Evolutionary conservation across 2,329 filamentous ascomycete genomes (phyloP).

Genomic region (Cladosporium halotolerans): DNA sequence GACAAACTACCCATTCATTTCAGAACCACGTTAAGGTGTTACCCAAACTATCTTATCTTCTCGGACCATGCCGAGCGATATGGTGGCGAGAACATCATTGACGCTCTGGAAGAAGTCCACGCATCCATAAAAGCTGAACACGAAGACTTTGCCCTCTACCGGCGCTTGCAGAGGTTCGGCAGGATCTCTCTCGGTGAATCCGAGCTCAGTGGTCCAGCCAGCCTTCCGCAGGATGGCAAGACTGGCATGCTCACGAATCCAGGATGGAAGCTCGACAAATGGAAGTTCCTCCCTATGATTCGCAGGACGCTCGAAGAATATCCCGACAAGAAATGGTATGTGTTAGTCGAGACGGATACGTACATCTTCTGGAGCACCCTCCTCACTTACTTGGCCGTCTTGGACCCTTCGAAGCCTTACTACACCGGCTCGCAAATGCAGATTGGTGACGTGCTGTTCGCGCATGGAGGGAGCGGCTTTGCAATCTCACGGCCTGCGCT

Average conservation of each 20-base stretch:
- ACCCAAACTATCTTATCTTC: constrained; percentile 31
- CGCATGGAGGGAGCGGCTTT: constrained; percentile 37
- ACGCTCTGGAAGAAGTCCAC: constrained; percentile 21
- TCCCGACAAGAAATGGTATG: constrained; percentile 50
- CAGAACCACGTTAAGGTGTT: constrained; percentile 30
- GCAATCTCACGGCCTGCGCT: constrained; percentile 36
- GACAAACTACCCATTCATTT: constrained; percentile 28
- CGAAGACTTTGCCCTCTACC: constrained; percentile 26
- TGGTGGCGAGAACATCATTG: constrained; percentile 29
- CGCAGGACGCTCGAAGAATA: constrained; percentile 23
- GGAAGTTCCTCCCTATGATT: constrained; percentile 51
- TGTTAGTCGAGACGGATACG: constrained; percentile 55
- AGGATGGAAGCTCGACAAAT: constrained; percentile 39
- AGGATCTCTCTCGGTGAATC: constrained; percentile 7
- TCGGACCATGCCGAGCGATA: constrained; percentile 33
- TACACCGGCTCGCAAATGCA: constrained; percentile 36
- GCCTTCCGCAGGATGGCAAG: constrained; percentile 7
- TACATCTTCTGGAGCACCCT: constrained; percentile 48
- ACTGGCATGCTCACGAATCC: constrained; percentile 26
- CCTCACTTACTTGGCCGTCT: constrained; percentile 33
- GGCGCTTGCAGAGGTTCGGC: constrained; percentile 19
- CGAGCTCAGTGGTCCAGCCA: constrained; percentile 13
- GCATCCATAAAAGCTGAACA: constrained; percentile 13
- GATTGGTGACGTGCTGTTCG: constrained; percentile 32
- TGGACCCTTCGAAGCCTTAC: constrained; percentile 36